Percentiles rank a stretch among this genome's conserved stretches.
Evolutionary conservation across 352 stramenopile species (phyloP).

Genomic region (Globisporangium takayamanum): DNA sequence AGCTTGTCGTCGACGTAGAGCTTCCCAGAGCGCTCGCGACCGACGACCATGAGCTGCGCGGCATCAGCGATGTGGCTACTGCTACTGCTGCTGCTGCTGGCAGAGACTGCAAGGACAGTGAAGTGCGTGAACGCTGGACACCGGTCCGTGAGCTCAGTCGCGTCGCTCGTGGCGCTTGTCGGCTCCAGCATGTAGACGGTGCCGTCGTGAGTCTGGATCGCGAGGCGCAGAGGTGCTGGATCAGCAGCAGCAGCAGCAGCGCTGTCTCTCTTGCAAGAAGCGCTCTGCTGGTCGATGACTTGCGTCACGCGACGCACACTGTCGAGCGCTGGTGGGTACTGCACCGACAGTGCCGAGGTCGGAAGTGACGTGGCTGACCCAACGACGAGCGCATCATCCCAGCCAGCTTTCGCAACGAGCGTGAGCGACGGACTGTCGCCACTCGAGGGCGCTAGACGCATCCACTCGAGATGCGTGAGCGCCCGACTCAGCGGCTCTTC

Average conservation of each 20-base stretch:
- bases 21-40: conserved; percentile 33
- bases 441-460: conserved; percentile 8
- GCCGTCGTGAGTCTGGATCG: conserved; percentile 38
- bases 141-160: conserved; percentile 13
- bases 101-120: conserved; percentile 13
- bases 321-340: conserved; percentile 12
- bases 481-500: not conserved
- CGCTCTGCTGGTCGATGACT: conserved; percentile 2
- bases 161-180: not conserved
- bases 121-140: conserved; percentile 35
- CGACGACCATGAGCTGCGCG: conserved; percentile 25
- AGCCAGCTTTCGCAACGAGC: conserved; percentile 25
- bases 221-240: conserved; percentile 2
- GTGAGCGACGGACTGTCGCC: conserved; percentile 11
- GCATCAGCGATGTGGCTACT: not conserved
- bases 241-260: not conserved
- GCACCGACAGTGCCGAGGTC: not conserved
- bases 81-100: conserved; percentile 9
- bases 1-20: conserved; percentile 42
- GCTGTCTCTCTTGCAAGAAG: not conserved
- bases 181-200: conserved; percentile 22
- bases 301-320: conserved; percentile 8
- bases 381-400: conserved; percentile 25
- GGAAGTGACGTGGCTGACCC: not conserved
- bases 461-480: conserved; percentile 30